Base-by-base conservation (phyloP, 2,329 filamentous ascomycete genomes). In the Aspergillus eucalypticola region DNA sequence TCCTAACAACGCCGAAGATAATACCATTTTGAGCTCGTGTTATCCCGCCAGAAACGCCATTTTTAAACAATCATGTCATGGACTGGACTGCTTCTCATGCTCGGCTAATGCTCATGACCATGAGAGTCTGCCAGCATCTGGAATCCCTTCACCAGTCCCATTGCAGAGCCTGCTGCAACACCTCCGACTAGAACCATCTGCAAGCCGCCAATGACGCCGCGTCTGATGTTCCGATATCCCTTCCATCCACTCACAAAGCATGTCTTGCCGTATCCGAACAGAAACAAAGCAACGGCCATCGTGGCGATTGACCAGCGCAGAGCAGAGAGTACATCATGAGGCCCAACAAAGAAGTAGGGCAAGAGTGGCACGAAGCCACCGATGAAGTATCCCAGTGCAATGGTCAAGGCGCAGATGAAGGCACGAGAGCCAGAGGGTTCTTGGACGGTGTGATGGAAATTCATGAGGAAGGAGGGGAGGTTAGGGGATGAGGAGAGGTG, bases 311-410 rank as follows among this genome's bases (percentile, higher is more conserved):
- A 83, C 67, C 77, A 78, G 61, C 78, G 79, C 46, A 88, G 66
- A 83, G 94, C 63, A 89, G 96, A 74, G 92, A 94, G 81, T 82
- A 90, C 63, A 91, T 97, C 75, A 88, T 93, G 48, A 81, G 87
- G 66, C 84, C 92, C 58, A 85, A 96, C 65, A 88, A 77, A 77
- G 63, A 85, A 84, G 67, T 85, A 85, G 0, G 83, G 83, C 0
- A 84, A 73, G 65, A 85, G 76, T 6, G 83, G 82, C 13, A 81
- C 73, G 46, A 81, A 77, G 2, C 79, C 79, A 55, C 79, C 76
- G 60, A 78, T 69, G 57, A 78, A 78, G 64, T 78, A 78, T 8
- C 75, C 75, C 21, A 78, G 35, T 8, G 75, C 76, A 49, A 78
- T 78, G 6, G 76, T 77, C 10, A 77, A 48, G 17, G 76, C 76